phyloP scores from a whole-genome alignment of 1,284 basidiomycete species.

The Sporisorium exsertum region DNA sequence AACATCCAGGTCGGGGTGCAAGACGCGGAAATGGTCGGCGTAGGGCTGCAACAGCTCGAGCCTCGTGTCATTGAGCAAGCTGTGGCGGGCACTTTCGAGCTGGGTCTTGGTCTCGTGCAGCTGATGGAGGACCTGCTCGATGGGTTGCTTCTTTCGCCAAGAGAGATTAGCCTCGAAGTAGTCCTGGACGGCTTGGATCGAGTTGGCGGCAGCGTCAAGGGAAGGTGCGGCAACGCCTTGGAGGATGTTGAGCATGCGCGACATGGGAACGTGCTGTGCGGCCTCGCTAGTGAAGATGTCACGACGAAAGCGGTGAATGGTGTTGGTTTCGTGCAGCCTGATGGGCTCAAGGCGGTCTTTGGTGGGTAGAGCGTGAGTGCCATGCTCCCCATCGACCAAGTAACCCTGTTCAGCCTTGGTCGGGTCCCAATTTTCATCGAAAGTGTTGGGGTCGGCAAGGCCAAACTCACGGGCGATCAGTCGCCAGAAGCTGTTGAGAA shows the following conservation, averaged over 20 bases:
- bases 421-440: constrained; percentile 21
- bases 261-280: constrained; percentile 71
- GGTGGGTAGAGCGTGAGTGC: constrained; percentile 64
- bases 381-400: constrained; percentile 51
- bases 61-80: constrained; percentile 71
- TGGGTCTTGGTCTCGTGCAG: constrained; percentile 70
- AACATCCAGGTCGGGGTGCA: constrained; percentile 40
- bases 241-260: constrained; percentile 74
- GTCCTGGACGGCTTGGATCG: constrained; percentile 69
- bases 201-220: constrained; percentile 68
- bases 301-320: constrained; percentile 68
- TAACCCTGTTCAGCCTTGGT: constrained; percentile 23
- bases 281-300: constrained; percentile 70
- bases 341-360: constrained; percentile 62
- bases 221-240: constrained; percentile 67
- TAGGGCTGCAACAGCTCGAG: constrained; percentile 73
- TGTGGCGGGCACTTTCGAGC: constrained; percentile 21
- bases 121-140: constrained; percentile 42
- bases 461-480: constrained; percentile 29
- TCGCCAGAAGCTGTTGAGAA: constrained; percentile 46
- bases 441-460: constrained; percentile 23
- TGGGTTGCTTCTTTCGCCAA: constrained; percentile 49
- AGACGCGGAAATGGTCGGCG: constrained; percentile 43
- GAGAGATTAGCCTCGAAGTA: constrained; percentile 64
- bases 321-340: constrained; percentile 64